Evolutionary conservation across 495 filamentous ascomycete species (phyloP).

Genomic region (Neohortaea acidophila): DNA sequence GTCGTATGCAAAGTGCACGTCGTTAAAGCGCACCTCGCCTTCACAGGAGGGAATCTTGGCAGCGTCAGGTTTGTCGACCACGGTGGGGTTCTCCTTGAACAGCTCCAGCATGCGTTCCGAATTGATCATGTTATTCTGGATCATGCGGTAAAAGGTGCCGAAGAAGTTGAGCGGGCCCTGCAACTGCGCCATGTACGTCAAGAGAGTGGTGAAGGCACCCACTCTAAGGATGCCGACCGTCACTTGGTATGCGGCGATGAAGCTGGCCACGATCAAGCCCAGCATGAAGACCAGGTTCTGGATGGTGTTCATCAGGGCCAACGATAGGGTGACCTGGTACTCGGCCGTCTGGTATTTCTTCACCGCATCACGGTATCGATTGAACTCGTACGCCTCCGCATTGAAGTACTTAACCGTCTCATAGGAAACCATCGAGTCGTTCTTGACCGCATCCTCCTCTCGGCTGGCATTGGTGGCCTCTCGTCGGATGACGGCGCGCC

Average conservation of each 20-base stretch:
- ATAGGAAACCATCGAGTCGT: constrained; percentile 94
- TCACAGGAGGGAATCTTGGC: constrained; percentile 46
- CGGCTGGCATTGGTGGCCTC: constrained; percentile 88
- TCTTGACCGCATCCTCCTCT: constrained; percentile 94
- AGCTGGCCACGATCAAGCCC: constrained; percentile 68
- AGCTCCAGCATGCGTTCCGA: constrained; percentile 87
- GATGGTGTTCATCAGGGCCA: constrained; percentile 84
- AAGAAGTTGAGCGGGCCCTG: constrained; percentile 94
- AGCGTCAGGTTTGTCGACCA: constrained; percentile 51
- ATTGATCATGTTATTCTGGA: constrained; percentile 93
- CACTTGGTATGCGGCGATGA: constrained; percentile 81
- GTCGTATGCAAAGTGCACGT: constrained; percentile 87
- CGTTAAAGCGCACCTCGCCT: constrained; percentile 69
- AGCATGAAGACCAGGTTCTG: constrained; percentile 91
- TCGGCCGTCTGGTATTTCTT: constrained; percentile 70
- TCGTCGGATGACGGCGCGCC: constrained; percentile 74
- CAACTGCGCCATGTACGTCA: constrained; percentile 85
- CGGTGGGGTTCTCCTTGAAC: constrained; percentile 87
- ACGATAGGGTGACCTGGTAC: constrained; percentile 71
- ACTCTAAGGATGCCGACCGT: constrained; percentile 53
- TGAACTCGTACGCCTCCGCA: constrained; percentile 84
- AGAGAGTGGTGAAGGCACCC: constrained; percentile 62
- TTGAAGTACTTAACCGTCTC: constrained; percentile 99
- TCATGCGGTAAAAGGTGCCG: constrained; percentile 91
- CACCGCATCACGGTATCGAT: constrained; percentile 67